These are phyloP conservation scores for Lipomyces mesembrius DNA, from an alignment of 805 yeast species.

Conservation along the genomic window DNA sequence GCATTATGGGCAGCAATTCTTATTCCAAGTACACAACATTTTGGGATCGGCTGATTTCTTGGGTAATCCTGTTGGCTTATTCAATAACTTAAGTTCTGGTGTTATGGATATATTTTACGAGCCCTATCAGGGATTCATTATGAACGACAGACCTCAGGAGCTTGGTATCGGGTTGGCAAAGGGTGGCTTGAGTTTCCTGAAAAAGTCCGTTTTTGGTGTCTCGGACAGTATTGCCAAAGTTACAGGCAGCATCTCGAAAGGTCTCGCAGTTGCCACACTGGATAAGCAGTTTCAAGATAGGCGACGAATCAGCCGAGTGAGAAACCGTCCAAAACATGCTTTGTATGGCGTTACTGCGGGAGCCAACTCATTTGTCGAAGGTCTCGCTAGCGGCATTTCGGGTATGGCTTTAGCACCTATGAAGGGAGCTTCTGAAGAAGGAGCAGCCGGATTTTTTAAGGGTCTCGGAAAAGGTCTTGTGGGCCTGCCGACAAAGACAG, in stretches of 20 bases:
- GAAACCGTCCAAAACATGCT: constrained; percentile 84
- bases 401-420: constrained; percentile 92
- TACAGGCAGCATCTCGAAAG: constrained; percentile 93
- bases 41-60: constrained; percentile 95
- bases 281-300: constrained; percentile 83
- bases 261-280: constrained; percentile 86
- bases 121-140: constrained; percentile 92
- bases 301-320: constrained; percentile 71
- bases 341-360: constrained; percentile 83
- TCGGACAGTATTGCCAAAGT: constrained; percentile 92
- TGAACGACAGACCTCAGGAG: constrained; percentile 95
- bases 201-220: constrained; percentile 92
- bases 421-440: constrained; percentile 85
- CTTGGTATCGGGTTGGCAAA: constrained; percentile 93
- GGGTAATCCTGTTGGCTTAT: constrained; percentile 97
- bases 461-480: constrained; percentile 95
- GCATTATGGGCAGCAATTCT: constrained; percentile 89
- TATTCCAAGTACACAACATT: constrained; percentile 88
- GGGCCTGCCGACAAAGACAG: constrained; percentile 95
- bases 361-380: constrained; percentile 85
- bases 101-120: constrained; percentile 95
- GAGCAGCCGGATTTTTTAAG: constrained; percentile 88
- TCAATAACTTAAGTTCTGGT: constrained; percentile 91
- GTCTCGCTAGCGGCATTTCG: constrained; percentile 81
- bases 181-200: constrained; percentile 92